phyloP scores from a whole-genome alignment of 2,329 filamentous ascomycete species.

The Dactylonectria macrodidyma region DNA sequence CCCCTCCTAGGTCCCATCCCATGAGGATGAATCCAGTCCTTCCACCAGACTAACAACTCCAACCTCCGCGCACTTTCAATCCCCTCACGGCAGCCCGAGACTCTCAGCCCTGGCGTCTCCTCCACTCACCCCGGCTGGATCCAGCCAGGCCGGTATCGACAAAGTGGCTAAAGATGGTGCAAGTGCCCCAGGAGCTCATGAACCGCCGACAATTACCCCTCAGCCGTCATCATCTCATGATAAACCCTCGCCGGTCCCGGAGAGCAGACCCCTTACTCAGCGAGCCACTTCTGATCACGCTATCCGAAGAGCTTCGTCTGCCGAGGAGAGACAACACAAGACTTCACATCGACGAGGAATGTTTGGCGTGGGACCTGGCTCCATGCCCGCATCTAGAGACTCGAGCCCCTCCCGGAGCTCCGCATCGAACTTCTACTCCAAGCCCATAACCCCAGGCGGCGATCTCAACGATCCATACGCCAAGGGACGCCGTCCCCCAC shows the following conservation, averaged over 20 bases:
- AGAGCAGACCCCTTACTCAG: constrained; percentile 58
- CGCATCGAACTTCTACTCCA: constrained; percentile 76
- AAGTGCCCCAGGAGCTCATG: constrained; percentile 52
- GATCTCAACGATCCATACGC: constrained; percentile 90
- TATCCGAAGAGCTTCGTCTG: constrained; percentile 59
- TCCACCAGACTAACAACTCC: constrained; percentile 76
- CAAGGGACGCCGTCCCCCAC: constrained; percentile 83
- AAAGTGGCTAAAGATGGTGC: constrained; percentile 54
- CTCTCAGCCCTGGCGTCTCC: constrained; percentile 85
- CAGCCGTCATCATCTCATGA: constrained; percentile 75
- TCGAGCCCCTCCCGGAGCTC: constrained; percentile 75
- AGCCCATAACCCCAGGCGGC: constrained; percentile 83
- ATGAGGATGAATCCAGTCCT: constrained; percentile 72
- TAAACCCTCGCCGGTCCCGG: constrained; percentile 59
- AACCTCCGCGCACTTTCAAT: constrained; percentile 74
- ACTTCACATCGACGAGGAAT: constrained; percentile 67
- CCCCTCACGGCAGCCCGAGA: constrained; percentile 77
- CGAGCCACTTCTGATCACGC: constrained; percentile 61
- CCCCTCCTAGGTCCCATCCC: constrained; percentile 68
- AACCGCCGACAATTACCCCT: constrained; percentile 73
- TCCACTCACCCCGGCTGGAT: constrained; percentile 89
- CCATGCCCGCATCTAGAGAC: constrained; percentile 72
- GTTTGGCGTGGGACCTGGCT: constrained; percentile 67
- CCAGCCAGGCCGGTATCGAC: constrained; percentile 59
- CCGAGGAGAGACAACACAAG: constrained; percentile 55